Evolutionary conservation across 2,329 filamentous ascomycete genomes (phyloP).

Genomic region (Dactylellina drechsleri): DNA sequence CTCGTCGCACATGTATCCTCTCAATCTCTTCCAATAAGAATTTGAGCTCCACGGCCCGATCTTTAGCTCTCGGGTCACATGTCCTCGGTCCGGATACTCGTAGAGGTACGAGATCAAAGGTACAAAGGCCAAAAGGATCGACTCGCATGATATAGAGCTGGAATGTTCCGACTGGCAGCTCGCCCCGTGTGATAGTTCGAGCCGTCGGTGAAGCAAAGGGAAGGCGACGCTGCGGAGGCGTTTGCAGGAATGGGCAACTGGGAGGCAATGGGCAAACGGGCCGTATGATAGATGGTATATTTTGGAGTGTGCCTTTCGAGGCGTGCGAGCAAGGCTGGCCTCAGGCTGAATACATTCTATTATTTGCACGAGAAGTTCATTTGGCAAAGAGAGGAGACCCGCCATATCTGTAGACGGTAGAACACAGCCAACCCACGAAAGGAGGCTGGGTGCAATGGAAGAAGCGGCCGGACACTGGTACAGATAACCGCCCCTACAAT

Average conservation of each 20-base stretch:
- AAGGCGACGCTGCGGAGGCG: slow-evolving; percentile 37
- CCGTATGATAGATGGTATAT: slow-evolving; percentile 38
- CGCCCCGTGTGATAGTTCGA: slow-evolving; percentile 37
- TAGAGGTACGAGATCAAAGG: slow-evolving; percentile 46
- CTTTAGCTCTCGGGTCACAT: slow-evolving; percentile 43
- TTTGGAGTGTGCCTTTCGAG: slow-evolving; percentile 41
- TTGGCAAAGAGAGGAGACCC: slow-evolving; percentile 34
- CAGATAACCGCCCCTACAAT: no score
- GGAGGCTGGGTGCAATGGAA: no score
- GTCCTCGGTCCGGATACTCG: slow-evolving; percentile 41
- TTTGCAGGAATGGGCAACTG: slow-evolving; percentile 36
- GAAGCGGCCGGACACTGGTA: no score
- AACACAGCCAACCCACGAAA: neutral
- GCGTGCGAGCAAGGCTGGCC: neutral
- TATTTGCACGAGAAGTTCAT: slow-evolving; percentile 29
- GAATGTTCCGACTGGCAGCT: slow-evolving; percentile 27
- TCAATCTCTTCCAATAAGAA: slow-evolving; percentile 40
- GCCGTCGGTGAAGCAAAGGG: slow-evolving; percentile 38
- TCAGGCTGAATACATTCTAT: slow-evolving; percentile 28
- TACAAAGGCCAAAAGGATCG: slow-evolving; percentile 42
- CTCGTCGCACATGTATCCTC: slow-evolving; percentile 38
- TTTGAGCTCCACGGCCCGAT: slow-evolving; percentile 34
- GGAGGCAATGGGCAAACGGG: slow-evolving; percentile 4
- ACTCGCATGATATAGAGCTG: slow-evolving; percentile 32
- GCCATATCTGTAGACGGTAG: slow-evolving; percentile 14